A percentile compares a stretch with the other conserved stretches of the same genome.
Evolutionary conservation across 805 yeast genomes (phyloP).

Genomic region (Candida nanaspora): DNA sequence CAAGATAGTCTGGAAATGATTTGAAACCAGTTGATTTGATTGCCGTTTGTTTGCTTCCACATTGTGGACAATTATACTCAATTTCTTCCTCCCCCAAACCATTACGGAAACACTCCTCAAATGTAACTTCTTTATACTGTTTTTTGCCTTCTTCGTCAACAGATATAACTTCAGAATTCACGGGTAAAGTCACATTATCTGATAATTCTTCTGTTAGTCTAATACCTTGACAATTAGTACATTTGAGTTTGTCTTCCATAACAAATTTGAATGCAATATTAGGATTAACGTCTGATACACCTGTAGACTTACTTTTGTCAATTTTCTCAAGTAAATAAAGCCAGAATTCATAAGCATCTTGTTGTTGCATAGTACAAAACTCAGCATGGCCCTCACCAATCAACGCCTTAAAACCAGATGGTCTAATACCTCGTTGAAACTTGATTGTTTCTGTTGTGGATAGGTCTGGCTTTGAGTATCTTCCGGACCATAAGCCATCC

Average conservation of each 20-base stretch:
- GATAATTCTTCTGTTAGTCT: conserved; percentile 46
- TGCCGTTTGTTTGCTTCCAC: conserved; percentile 31
- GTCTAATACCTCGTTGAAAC: conserved; percentile 73
- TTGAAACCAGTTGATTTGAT: conserved; percentile 42
- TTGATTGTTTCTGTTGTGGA: conserved; percentile 31
- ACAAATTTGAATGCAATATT: conserved; percentile 57
- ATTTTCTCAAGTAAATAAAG: conserved; percentile 57
- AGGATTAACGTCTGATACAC: conserved; percentile 30
- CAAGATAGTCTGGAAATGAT: conserved; percentile 63
- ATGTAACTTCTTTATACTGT: conserved; percentile 38
- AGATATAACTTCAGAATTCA: conserved; percentile 33
- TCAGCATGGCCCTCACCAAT: conserved; percentile 77
- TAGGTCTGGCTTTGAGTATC: conserved; percentile 58
- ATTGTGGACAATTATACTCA: conserved; percentile 57
- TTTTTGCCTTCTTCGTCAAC: conserved; percentile 38
- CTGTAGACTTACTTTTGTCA: conserved; percentile 35
- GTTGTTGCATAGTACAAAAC: conserved; percentile 82
- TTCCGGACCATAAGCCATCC: conserved; percentile 71
- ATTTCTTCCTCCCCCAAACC: conserved; percentile 44
- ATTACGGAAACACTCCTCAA: conserved; percentile 41
- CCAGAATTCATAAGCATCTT: conserved; percentile 91
- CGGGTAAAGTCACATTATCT: conserved; percentile 59
- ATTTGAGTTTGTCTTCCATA: conserved; percentile 54
- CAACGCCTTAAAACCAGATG: conserved; percentile 65
- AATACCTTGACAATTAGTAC: conserved; percentile 53